Conservation (phyloP, 257 asterid genomes). For the Fraxinus cuspidata region DNA sequence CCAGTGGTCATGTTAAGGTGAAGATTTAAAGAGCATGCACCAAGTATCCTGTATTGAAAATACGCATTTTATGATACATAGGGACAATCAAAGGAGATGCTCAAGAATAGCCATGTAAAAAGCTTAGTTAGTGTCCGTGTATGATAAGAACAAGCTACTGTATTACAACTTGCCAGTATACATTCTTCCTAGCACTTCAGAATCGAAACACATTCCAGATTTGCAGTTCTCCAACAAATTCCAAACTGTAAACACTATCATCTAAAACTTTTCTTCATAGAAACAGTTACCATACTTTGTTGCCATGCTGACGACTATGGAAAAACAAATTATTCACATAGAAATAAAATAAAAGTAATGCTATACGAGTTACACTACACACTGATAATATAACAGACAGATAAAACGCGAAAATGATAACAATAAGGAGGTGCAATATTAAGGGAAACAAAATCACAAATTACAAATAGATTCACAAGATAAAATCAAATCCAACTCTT, state of each 20-base stretch:
- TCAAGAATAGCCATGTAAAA: not conserved
- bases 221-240: not conserved
- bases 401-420: not conserved
- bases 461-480: not conserved
- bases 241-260: not conserved
- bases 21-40: not conserved
- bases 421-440: not conserved
- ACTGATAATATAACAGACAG: not conserved
- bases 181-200: not conserved
- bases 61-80: not conserved
- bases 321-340: not conserved
- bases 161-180: not conserved
- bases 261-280: not conserved
- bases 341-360: not conserved
- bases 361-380: not conserved
- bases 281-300: not conserved
- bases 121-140: not conserved
- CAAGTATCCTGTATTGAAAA: not conserved
- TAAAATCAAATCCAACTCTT: slow-evolving; percentile 6
- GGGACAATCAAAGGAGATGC: not conserved
- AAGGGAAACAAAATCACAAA: not conserved
- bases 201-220: not conserved
- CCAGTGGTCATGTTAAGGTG: not conserved
- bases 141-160: not conserved
- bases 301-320: not conserved